Conservation (phyloP, 208 protist genomes). For the Trypanosoma conorhini region DNA sequence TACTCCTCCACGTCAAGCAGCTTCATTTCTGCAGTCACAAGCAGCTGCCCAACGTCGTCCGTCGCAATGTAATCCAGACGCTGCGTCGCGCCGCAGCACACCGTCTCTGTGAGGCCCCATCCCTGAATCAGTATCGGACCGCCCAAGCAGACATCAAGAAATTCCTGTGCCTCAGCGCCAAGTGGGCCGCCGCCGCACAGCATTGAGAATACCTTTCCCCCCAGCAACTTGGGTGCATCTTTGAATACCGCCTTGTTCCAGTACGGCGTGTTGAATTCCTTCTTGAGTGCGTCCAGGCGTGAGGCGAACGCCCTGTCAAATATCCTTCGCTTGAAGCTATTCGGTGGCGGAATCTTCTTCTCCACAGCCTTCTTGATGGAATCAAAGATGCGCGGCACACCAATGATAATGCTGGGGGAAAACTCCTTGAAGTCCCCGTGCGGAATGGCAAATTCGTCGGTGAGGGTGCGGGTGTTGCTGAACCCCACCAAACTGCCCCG, state of each 20-base stretch:
- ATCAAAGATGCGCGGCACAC: constrained; percentile 88
- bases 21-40: constrained; percentile 85
- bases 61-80: constrained; percentile 61
- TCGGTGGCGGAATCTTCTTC: constrained; percentile 50
- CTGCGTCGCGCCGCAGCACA: constrained; percentile 61
- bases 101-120: constrained; percentile 90
- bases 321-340: constrained; percentile 58
- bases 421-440: constrained; percentile 80
- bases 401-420: constrained; percentile 73
- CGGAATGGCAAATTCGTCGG: constrained; percentile 61
- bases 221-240: too few species aligned
- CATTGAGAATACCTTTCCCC: too few species aligned
- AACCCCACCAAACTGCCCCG: constrained; percentile 73
- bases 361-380: constrained; percentile 83
- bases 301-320: constrained; percentile 73
- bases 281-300: constrained; percentile 63
- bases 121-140: constrained; percentile 85
- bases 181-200: constrained; percentile 77
- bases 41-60: constrained; percentile 64
- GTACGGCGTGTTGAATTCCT: constrained; percentile 76
- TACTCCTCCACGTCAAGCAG: constrained; percentile 87
- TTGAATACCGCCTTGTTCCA: constrained; percentile 86
- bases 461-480: constrained; percentile 77
- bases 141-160: constrained; percentile 81
- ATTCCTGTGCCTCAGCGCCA: constrained; percentile 70